Evolutionary conservation across 2,329 filamentous ascomycete species (phyloP).

Genomic region (Aureobasidium sp.): DNA sequence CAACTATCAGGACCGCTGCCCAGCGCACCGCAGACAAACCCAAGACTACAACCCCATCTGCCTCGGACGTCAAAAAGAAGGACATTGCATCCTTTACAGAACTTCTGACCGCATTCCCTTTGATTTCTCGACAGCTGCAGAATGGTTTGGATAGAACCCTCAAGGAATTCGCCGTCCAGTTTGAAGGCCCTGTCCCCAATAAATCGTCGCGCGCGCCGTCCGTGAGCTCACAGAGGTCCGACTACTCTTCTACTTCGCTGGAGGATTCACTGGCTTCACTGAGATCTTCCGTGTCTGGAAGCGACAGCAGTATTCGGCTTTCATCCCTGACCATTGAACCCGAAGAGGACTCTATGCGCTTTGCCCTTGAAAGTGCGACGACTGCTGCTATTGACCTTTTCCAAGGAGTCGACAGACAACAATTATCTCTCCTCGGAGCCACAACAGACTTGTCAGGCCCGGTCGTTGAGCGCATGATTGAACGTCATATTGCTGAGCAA

Average conservation of each 20-base stretch:
- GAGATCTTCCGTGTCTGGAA: constrained; percentile 28
- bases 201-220: constrained; percentile 30
- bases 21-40: constrained; percentile 26
- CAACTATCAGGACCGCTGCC: constrained; percentile 36
- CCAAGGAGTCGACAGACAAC: constrained; percentile 90
- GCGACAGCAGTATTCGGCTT: constrained; percentile 33
- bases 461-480: constrained; percentile 86
- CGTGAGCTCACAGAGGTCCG: constrained; percentile 29
- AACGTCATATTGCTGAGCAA: constrained; percentile 89
- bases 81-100: constrained; percentile 88
- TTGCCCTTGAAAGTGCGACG: constrained; percentile 83
- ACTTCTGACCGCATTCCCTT: constrained; percentile 81
- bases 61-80: constrained; percentile 62
- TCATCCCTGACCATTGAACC: constrained; percentile 68
- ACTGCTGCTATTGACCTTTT: constrained; percentile 93
- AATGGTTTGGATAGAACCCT: constrained; percentile 83
- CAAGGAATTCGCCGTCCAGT: constrained; percentile 76
- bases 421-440: constrained; percentile 81
- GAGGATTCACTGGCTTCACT: constrained; percentile 29
- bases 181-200: constrained; percentile 71
- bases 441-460: constrained; percentile 92
- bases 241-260: constrained; percentile 25
- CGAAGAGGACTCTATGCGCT: constrained; percentile 84
- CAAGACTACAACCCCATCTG: constrained; percentile 16
- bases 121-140: constrained; percentile 96